Base-by-base conservation (phyloP, 176 grass and related monocot genomes). In the Oryza nivara region DNA sequence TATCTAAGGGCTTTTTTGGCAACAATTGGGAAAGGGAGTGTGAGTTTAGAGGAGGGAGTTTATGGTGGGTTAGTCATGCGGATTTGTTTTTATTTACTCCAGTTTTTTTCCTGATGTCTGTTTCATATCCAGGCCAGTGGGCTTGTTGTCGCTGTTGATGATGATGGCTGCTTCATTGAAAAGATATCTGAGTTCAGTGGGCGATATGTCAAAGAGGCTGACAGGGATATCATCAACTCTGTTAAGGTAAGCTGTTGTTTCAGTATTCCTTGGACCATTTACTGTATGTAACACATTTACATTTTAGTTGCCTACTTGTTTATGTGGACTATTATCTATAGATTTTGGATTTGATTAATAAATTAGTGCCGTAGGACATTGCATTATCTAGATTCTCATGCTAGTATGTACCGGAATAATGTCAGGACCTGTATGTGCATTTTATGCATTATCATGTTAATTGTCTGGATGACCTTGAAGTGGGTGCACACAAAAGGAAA, bases 81-180 rank as follows among this genome's bases (percentile, higher is more conserved):
- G 20, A 23, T 23, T 43, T 70, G 17, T 19, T 72, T 80, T 14
- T 70, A 64, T 71, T 52, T 44, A 11, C 30, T 86, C 34, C 22
- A 17, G 41, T 36, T 36, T 69, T 35, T 30, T 64, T 9, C 23
- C 63, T 69, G 46, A 52, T 84, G 66, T 16, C 22, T 82, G 16
- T 45, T 67, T 77, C 34, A 80, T 61, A 13, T 84, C 20, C 80
- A 99, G 96, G 84, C 82, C 79, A 76, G 75, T 83, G 90, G 91
- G 60, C 96, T 96, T 85, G 83, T 99, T 82, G 93, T 99, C 11
- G 89, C 96, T 73, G 96, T 99, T 84, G 96, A 99, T 96, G 91
- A 87, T 20, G 93, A 99, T 61, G 96, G 96, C 58, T 82, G 93
- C 28, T 96, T 99, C 48, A 96, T 77, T 51, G 91, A 94, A 80